phyloP scores from a whole-genome alignment of 2,329 filamentous ascomycete genomes.

The Penicillium sp. region DNA sequence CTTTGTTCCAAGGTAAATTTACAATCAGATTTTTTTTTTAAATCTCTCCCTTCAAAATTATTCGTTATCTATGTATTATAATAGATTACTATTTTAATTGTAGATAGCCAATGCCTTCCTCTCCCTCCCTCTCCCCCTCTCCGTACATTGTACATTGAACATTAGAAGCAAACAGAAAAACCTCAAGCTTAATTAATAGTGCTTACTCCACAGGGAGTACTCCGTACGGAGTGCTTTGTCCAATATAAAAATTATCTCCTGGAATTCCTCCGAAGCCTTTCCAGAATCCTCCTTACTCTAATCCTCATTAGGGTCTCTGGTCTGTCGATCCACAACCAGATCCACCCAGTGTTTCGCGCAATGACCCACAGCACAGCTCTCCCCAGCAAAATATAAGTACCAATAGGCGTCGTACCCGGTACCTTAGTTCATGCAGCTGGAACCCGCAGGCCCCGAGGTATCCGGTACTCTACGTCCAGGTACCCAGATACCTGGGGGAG shows the following conservation, averaged over 20 bases:
- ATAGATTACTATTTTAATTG: neutral
- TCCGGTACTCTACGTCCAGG: neutral
- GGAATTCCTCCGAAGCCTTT: neutral
- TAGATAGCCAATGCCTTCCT: neutral
- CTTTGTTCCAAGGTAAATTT: neutral
- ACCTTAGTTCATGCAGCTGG: conserved; percentile 4
- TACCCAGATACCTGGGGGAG: neutral
- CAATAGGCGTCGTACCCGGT: conserved; percentile 16
- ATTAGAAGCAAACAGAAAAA: neutral
- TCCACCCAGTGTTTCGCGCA: conserved; percentile 28
- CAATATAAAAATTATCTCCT: neutral
- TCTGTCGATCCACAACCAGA: conserved; percentile 23
- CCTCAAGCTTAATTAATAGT: neutral
- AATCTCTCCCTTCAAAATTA: neutral
- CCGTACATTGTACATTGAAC: neutral
- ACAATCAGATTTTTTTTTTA: neutral
- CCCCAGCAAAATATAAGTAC: conserved; percentile 10
- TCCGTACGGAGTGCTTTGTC: neutral
- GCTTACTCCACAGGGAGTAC: neutral
- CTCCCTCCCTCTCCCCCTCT: neutral
- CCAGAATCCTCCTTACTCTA: conserved; percentile 3
- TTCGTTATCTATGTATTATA: neutral
- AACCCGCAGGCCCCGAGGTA: conserved; percentile 11
- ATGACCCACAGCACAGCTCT: conserved; percentile 22
- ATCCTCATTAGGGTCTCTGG: conserved; percentile 3